phyloP scores from a whole-genome alignment of 306 rosid species.

The Lablab purpureus region DNA sequence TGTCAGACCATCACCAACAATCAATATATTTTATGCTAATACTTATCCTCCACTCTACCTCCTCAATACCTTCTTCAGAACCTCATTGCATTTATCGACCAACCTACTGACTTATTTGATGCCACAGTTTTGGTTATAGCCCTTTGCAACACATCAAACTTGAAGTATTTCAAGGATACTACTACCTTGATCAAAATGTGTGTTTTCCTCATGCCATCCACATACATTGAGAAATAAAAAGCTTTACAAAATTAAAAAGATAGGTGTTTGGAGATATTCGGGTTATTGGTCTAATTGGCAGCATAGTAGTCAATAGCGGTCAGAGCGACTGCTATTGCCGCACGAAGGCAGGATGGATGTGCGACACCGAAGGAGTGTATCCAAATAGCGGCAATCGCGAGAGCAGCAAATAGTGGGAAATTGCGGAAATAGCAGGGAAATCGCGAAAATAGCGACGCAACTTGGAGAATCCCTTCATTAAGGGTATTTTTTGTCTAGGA shows the following conservation, averaged over 20 bases:
- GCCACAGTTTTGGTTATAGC: neutral
- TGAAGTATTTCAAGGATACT: neutral
- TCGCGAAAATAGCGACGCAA: too few relatives aligned
- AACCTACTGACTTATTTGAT: neutral
- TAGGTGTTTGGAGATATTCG: neutral
- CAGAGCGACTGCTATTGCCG: too few relatives aligned
- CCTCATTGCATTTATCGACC: neutral
- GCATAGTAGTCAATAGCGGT: too few relatives aligned
- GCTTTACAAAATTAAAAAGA: neutral
- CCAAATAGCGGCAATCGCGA: too few relatives aligned
- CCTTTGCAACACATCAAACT: neutral
- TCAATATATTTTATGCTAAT: neutral
- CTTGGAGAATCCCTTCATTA: too few relatives aligned
- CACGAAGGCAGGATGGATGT: too few relatives aligned
- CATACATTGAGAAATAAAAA: neutral
- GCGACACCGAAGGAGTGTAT: too few relatives aligned
- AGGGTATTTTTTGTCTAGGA: too few relatives aligned
- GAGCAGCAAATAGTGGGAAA: too few relatives aligned
- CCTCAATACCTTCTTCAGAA: neutral
- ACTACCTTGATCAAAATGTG: neutral
- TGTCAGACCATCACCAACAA: neutral
- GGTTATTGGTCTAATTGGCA: neutral
- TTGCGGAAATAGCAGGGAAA: too few relatives aligned
- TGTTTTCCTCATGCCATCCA: neutral
- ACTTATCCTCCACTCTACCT: neutral